Evolutionary conservation across 2,329 filamentous ascomycete genomes (phyloP).

Genomic region (Lecanicillium sp.): DNA sequence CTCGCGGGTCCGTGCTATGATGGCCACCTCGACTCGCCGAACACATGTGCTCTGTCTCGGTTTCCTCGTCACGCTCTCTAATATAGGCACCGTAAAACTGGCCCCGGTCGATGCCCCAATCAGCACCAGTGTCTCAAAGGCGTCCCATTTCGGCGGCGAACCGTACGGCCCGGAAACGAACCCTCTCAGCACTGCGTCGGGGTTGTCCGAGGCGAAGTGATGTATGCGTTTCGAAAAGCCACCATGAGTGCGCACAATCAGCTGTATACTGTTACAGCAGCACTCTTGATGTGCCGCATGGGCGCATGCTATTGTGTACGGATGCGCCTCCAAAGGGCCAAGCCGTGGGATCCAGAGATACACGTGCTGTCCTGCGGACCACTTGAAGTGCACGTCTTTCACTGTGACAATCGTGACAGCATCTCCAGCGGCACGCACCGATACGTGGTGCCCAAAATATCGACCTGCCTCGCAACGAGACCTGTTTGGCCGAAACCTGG

Average conservation of each 20-base stretch:
- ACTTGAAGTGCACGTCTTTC: slow-evolving; percentile 51
- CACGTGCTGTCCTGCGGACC: slow-evolving; percentile 52
- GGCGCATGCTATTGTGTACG: slow-evolving; percentile 54
- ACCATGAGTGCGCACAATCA: slow-evolving; percentile 46
- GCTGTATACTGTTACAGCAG: slow-evolving; percentile 51
- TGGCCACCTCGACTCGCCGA: slow-evolving; percentile 43
- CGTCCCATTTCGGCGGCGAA: slow-evolving; percentile 45
- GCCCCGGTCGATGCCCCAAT: slow-evolving; percentile 57
- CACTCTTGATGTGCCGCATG: slow-evolving; percentile 42
- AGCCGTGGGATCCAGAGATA: slow-evolving; percentile 53
- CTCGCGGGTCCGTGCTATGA: slow-evolving; percentile 42
- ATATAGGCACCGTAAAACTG: slow-evolving; percentile 52
- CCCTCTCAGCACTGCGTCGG: slow-evolving; percentile 20
- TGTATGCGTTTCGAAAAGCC: slow-evolving; percentile 52
- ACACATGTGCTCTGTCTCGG: slow-evolving; percentile 35
- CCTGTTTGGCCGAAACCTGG: slow-evolving; percentile 31
- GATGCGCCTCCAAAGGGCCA: slow-evolving; percentile 48
- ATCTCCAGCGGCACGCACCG: slow-evolving; percentile 39
- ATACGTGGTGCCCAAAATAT: slow-evolving; percentile 44
- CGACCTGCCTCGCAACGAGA: slow-evolving; percentile 39
- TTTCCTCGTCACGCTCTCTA: slow-evolving; percentile 43
- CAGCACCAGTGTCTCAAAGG: slow-evolving; percentile 52
- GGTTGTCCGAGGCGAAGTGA: slow-evolving; percentile 31
- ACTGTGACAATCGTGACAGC: slow-evolving; percentile 51
- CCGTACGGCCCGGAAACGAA: slow-evolving; percentile 52